These are phyloP conservation scores for Stephania cephalantha DNA, from an alignment of 164 flowering plant species.

Conservation along the genomic window DNA sequence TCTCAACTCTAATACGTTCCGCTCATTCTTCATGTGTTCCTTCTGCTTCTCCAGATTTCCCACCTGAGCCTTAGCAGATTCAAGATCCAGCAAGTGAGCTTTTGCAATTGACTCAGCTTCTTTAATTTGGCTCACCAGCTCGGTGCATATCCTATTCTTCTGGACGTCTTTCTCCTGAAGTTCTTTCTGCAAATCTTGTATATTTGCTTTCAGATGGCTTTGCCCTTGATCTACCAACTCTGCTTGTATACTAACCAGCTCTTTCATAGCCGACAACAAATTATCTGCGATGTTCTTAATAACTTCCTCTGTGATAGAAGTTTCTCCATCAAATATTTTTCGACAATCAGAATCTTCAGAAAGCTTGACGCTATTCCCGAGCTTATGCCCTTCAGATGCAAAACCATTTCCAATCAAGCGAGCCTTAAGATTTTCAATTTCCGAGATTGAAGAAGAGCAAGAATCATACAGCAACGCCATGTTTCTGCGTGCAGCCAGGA, in stretches of 20 bases:
- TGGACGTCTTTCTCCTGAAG: conserved; percentile 89
- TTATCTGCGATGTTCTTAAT: conserved; percentile 40
- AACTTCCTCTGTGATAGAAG: conserved; percentile 38
- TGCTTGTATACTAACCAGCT: conserved; percentile 29
- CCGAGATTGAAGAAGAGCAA: conserved; percentile 43
- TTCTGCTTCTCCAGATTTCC: conserved; percentile 45
- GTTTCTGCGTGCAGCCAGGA: conserved; percentile 27
- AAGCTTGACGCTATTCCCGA: conserved; percentile 18
- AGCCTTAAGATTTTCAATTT: conserved; percentile 45
- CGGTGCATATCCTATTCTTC: conserved; percentile 56
- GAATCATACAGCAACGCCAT: conserved; percentile 55
- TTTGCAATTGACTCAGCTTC: conserved; percentile 67
- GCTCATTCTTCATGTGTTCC: conserved; percentile 41
- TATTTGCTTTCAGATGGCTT: conserved; percentile 59
- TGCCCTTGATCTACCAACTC: conserved; percentile 34
- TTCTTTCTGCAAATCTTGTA: conserved; percentile 63
- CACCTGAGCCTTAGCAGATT: conserved; percentile 38
- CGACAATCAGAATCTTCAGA: conserved; percentile 20
- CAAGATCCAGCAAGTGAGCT: conserved; percentile 46
- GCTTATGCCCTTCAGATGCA: conserved; percentile 21
- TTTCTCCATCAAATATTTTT: conserved; percentile 18
- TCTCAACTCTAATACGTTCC: conserved; percentile 35
- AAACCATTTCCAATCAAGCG: conserved; percentile 29
- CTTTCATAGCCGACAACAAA: conserved; percentile 43
- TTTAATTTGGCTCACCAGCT: conserved; percentile 81